A percentile compares a stretch with the other conserved stretches of the same genome.
Evolutionary conservation across 352 stramenopile species (phyloP).

Genomic region (Pilasporangium apinafurcum): DNA sequence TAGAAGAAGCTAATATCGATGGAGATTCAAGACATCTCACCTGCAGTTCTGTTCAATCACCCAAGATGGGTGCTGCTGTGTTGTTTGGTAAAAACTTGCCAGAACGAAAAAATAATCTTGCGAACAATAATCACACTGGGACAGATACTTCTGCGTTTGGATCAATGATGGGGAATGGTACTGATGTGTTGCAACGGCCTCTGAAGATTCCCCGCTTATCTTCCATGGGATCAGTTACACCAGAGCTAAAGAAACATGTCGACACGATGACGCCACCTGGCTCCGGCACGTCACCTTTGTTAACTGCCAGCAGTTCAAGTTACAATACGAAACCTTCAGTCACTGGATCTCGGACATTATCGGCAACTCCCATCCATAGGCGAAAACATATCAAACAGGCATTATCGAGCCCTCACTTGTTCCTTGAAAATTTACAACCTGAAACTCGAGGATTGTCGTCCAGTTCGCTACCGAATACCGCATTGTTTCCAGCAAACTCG

Average conservation of each 20-base stretch:
- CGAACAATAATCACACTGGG: background rate
- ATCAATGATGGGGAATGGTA: background rate
- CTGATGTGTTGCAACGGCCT: constrained; percentile 7
- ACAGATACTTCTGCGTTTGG: constrained; percentile 1
- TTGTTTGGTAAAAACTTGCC: constrained; percentile 9
- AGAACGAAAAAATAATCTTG: constrained; percentile 3
- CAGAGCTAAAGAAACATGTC: background rate
- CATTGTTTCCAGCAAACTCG: background rate
- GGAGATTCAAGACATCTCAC: constrained; percentile 7
- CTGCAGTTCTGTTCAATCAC: constrained; percentile 3
- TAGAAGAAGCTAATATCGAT: constrained; percentile 38
- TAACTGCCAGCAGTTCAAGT: no score
- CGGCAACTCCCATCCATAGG: constrained; percentile 3
- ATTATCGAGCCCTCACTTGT: constrained; percentile 21
- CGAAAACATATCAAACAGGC: constrained; percentile 25
- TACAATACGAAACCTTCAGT: background rate
- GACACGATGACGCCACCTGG: background rate
- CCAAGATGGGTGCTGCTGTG: constrained; percentile 4
- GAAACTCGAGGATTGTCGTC: constrained; percentile 6
- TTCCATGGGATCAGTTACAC: background rate
- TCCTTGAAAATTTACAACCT: constrained; percentile 14
- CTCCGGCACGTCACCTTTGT: background rate
- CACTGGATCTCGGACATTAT: background rate
- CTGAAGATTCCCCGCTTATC: constrained; percentile 6
- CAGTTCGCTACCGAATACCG: background rate